Evolutionary conservation across 129 eudicot genomes (phyloP), one percentile per base, ranked within the genome.

Genomic region (Tagetes erecta): DNA sequence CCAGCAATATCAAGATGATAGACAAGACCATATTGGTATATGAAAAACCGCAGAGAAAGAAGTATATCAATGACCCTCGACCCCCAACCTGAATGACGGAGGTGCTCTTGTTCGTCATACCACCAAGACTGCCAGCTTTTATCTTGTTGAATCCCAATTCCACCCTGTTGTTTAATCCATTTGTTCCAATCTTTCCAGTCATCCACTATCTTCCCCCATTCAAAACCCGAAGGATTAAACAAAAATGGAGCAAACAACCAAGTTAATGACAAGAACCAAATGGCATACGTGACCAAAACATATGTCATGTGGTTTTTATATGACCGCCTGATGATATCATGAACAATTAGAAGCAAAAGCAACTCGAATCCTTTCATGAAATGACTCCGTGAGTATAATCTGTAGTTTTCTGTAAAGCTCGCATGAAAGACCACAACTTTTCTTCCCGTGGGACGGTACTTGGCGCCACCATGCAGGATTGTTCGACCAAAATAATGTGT

Each of bases 81-180:
- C 34, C 72, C 75, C 72, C 80, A 78, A 51, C 97, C 95, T 5
- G 90, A 75, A 73, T 85, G 87, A 40, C 81, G 83, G 37, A 94
- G 86, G 73, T 90, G 97, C n/a, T 82, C 86, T 71, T 90, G 97
- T 68, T 94, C 98, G 58, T 90, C 96, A 36, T 88, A 82, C 98
- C 98, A 94, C 98, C 98, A 94, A 2, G 98, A 90, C 81, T 94
- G 96, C 98, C 98, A 94, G 73, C 98, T 94, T 68, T 94, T 94
- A 67, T 94, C 98, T 50, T 84, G 97, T 38, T 81, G 96, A 51
- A 94, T 90, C 41, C 98, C 98, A 8, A 94, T 88, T 6, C 98
- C 98, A 30, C 98, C 98, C 82, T 88, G 92, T 70, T 90, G 97
- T 68, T 84, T 86, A 51, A 94, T 88, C 98, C 98, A 94, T 76